Evolutionary conservation across 805 yeast genomes (phyloP).

Genomic region (Lipomyces yamanashiensis): DNA sequence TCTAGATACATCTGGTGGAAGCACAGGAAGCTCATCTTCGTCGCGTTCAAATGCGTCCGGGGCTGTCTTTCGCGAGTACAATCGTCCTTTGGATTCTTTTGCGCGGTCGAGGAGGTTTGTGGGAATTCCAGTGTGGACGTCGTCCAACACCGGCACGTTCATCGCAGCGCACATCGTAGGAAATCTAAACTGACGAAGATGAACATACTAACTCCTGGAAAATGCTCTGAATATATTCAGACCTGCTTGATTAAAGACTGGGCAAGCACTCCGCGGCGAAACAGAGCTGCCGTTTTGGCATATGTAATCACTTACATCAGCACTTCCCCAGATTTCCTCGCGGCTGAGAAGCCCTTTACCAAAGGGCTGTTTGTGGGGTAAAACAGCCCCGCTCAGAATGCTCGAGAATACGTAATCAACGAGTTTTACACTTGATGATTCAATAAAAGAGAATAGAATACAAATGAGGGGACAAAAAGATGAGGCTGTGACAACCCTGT

Average conservation of each 20-base stretch:
- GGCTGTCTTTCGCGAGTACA: constrained; percentile 1
- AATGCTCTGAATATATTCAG: neutral
- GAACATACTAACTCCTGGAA: neutral
- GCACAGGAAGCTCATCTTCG: constrained; percentile 10
- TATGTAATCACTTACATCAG: neutral
- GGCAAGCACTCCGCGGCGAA: neutral
- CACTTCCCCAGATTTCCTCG: neutral
- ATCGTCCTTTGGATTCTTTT: neutral
- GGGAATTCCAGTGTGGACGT: constrained; percentile 13
- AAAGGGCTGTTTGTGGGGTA: neutral
- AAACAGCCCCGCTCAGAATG: neutral
- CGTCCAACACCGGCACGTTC: neutral
- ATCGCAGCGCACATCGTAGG: neutral
- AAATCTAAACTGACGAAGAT: neutral
- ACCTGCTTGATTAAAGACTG: neutral
- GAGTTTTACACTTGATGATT: too few species aligned
- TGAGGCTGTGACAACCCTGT: too few species aligned
- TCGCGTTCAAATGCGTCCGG: neutral
- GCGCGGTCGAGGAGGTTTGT: neutral
- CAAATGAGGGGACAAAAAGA: too few species aligned
- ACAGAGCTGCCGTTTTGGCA: neutral
- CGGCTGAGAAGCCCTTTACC: neutral
- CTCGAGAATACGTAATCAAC: too few species aligned
- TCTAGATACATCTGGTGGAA: constrained; percentile 1
- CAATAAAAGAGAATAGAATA: too few species aligned